Evolutionary conservation across 2,329 filamentous ascomycete species (phyloP).

Genomic region (Aspergillus novoparasiticus): DNA sequence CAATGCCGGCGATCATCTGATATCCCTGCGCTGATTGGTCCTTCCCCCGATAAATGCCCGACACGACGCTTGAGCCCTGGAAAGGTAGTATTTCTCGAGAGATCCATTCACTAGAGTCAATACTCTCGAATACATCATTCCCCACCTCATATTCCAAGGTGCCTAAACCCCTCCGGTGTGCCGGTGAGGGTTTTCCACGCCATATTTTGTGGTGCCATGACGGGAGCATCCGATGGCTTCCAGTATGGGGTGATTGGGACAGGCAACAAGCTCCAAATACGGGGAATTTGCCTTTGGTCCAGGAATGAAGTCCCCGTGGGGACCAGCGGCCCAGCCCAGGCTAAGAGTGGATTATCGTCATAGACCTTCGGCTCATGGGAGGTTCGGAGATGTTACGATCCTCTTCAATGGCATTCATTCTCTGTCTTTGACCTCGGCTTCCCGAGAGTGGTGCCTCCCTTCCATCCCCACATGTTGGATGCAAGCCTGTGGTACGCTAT

Average conservation of each 20-base stretch:
- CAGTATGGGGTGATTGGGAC: background rate
- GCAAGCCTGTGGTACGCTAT: no score
- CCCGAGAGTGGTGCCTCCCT: background rate
- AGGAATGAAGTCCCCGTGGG: background rate
- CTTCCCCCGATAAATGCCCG: constrained; percentile 34
- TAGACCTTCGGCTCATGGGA: background rate
- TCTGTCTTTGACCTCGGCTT: background rate
- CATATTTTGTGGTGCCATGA: background rate
- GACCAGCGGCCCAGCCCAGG: background rate
- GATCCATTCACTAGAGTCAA: background rate
- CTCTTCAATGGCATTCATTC: background rate
- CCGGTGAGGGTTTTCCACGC: background rate
- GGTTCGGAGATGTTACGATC: background rate
- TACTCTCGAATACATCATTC: background rate
- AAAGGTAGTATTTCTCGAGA: background rate
- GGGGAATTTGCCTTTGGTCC: background rate
- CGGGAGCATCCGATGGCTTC: background rate
- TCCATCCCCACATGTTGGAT: background rate
- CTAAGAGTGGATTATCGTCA: background rate
- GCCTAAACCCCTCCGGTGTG: background rate
- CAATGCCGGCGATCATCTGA: constrained; percentile 18
- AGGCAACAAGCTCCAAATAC: background rate
- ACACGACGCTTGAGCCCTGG: background rate
- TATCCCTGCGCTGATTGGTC: constrained; percentile 24
- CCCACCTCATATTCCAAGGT: background rate